Evolutionary conservation across 345 rosid species (phyloP).

Genomic region (Murraya paniculata): DNA sequence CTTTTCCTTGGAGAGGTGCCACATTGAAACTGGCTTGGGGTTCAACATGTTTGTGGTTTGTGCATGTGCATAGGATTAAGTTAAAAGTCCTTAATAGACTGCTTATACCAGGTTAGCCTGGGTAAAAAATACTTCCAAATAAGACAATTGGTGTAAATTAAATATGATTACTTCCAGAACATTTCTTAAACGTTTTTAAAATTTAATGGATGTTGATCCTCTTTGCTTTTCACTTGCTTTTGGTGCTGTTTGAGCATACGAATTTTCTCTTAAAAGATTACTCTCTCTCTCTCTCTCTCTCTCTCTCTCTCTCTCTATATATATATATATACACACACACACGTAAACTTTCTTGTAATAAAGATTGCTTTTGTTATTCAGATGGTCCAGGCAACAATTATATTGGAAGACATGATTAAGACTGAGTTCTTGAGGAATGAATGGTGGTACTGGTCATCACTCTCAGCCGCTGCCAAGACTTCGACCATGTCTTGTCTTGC

Average conservation of each 20-base stretch:
- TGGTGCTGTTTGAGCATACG: background rate
- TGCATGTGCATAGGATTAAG: background rate
- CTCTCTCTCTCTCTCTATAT: too few relatives aligned
- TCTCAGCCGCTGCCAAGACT: conserved; percentile 82
- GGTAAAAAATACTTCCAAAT: background rate
- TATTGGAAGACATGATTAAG: conserved; percentile 88
- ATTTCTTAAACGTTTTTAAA: background rate
- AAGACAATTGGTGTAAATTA: background rate
- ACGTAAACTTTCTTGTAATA: background rate
- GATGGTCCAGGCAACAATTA: conserved; percentile 87
- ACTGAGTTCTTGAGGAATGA: conserved; percentile 73
- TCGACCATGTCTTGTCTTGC: conserved; percentile 81
- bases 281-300: too few relatives aligned
- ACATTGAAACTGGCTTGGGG: too few relatives aligned
- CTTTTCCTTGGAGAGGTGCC: background rate
- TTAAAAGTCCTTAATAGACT: background rate
- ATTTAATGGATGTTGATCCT: background rate
- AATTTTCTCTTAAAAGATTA: too few relatives aligned
- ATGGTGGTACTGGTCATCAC: conserved; percentile 99
- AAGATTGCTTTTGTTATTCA: conserved; percentile 22
- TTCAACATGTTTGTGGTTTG: background rate
- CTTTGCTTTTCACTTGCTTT: background rate
- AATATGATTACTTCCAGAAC: background rate
- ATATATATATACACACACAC: too few relatives aligned
- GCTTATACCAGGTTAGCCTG: background rate